Conservation (phyloP, 169 alveolate genomes). For the Cryptosporidium xiaoi region DNA sequence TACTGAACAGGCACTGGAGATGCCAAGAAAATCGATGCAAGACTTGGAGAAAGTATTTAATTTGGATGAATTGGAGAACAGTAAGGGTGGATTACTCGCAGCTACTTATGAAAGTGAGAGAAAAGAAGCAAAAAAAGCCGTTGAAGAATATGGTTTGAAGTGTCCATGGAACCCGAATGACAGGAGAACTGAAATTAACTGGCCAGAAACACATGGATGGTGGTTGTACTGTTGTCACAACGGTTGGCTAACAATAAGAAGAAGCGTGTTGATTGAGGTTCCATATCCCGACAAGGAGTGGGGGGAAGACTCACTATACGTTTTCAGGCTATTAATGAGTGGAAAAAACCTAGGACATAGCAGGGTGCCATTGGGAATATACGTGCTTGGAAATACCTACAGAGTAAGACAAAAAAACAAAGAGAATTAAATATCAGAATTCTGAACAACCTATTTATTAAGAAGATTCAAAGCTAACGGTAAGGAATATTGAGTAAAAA, state of each 20-base stretch:
- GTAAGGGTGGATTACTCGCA: conserved; percentile 5
- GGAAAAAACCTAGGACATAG: conserved; percentile 63
- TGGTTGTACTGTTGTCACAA: conserved; percentile 73
- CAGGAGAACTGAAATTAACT: conserved; percentile 27
- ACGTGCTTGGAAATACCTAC: conserved; percentile 69
- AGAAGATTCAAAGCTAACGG: too few species aligned
- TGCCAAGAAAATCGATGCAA: conserved; percentile 55
- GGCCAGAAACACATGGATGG: conserved; percentile 75
- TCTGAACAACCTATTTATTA: neutral
- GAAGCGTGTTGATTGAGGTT: conserved; percentile 39
- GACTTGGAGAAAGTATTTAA: conserved; percentile 7
- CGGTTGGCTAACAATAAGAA: conserved; percentile 61
- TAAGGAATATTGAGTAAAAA: too few species aligned
- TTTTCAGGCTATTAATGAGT: conserved; percentile 64
- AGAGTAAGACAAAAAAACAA: conserved; percentile 8
- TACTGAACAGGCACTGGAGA: conserved; percentile 40
- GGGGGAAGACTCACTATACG: conserved; percentile 64
- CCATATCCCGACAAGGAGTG: conserved; percentile 40
- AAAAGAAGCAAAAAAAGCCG: conserved; percentile 54
- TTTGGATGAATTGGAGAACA: conserved; percentile 36
- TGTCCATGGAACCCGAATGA: conserved; percentile 71
- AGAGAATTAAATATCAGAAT: neutral
- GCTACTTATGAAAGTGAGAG: conserved; percentile 34
- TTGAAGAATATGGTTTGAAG: conserved; percentile 20
- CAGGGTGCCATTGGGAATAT: conserved; percentile 50